Evolutionary conservation across 257 asterid genomes (phyloP).

Genomic region (Penstemon barbatus): DNA sequence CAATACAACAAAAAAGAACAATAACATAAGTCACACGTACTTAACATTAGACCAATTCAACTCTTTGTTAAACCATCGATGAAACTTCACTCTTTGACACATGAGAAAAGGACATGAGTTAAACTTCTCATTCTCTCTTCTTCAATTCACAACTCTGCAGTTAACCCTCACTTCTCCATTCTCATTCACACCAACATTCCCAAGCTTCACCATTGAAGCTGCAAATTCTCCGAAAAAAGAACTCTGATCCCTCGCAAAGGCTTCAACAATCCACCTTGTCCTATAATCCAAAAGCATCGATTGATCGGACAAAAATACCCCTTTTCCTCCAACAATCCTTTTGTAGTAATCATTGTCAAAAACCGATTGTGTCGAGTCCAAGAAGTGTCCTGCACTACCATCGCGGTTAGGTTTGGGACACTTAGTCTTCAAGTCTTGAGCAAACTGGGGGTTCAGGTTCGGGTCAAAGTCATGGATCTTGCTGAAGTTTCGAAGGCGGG

Average conservation of each 20-base stretch:
- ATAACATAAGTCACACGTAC: background rate
- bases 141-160: slow-evolving; percentile 58
- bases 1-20: slow-evolving; percentile 11
- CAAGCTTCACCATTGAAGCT: slow-evolving; percentile 60
- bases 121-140: background rate
- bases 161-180: slow-evolving; percentile 56
- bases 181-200: slow-evolving; percentile 59
- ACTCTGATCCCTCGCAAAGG: slow-evolving; percentile 52
- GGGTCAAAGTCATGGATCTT: slow-evolving; percentile 60
- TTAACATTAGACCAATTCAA: background rate
- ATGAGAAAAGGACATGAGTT: background rate
- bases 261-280: slow-evolving; percentile 57
- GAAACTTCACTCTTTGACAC: background rate
- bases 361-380: slow-evolving; percentile 56
- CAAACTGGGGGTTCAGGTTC: slow-evolving; percentile 43
- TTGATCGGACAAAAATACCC: slow-evolving; percentile 68
- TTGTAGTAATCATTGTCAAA: slow-evolving; percentile 64
- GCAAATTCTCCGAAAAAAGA: slow-evolving; percentile 58
- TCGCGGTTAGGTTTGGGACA: slow-evolving; percentile 52
- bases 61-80: background rate
- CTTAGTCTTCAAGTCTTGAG: slow-evolving; percentile 42
- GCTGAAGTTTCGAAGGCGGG: slow-evolving; percentile 70
- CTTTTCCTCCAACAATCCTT: slow-evolving; percentile 47
- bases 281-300: slow-evolving; percentile 48
- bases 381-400: slow-evolving; percentile 52